Evolutionary conservation across 441 rosid genomes (phyloP).

Genomic region (Erodium moschatum): DNA sequence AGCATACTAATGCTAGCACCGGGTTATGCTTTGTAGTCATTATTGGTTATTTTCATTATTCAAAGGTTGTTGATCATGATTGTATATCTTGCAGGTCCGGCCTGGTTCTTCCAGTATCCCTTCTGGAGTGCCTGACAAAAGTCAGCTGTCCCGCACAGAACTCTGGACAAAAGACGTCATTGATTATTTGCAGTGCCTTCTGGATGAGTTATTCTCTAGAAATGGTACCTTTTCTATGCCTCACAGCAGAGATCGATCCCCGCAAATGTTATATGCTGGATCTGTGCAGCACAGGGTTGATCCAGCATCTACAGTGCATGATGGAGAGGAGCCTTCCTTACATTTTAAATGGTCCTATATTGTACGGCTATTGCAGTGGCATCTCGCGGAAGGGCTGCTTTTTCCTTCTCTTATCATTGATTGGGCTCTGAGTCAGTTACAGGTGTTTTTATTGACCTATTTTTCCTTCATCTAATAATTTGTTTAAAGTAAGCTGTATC

Average conservation of each 20-base stretch:
- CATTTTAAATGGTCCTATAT: conserved; percentile 93
- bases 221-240: conserved; percentile 53
- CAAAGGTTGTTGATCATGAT: conserved; percentile 26
- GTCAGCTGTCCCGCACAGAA: conserved; percentile 70
- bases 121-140: conserved; percentile 66
- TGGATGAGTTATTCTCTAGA: conserved; percentile 67
- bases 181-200: conserved; percentile 75
- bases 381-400: conserved; percentile 82
- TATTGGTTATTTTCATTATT: conserved; percentile 13
- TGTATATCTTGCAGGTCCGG: conserved; percentile 52
- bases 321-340: conserved; percentile 78
- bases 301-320: conserved; percentile 36
- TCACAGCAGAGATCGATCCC: conserved; percentile 57
- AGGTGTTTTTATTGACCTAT: conserved; percentile 35
- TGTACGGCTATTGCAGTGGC: conserved; percentile 92
- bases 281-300: conserved; percentile 51
- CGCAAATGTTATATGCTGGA: conserved; percentile 60
- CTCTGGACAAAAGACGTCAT: conserved; percentile 95
- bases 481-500: conserved; percentile 10
- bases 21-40: conserved; percentile 1
- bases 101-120: conserved; percentile 52
- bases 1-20: conserved; percentile 3
- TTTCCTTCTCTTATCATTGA: conserved; percentile 85
- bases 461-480: background rate
- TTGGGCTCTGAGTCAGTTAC: conserved; percentile 88